Conservation (phyloP, 2,329 filamentous ascomycete species). For the Fusarium nisikadoi region DNA sequence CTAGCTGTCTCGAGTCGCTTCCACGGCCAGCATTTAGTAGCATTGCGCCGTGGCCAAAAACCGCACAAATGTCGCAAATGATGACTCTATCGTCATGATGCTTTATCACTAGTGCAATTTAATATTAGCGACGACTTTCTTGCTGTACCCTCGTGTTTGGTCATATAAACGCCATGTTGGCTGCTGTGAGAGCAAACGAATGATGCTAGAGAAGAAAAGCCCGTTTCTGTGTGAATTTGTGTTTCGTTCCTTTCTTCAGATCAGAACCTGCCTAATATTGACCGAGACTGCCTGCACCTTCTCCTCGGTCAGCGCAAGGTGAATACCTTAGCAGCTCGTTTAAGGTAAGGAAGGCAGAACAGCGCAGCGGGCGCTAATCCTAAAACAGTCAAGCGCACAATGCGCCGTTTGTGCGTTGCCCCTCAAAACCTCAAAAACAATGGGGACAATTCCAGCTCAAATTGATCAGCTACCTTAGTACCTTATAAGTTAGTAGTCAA, state of each 20-base stretch:
- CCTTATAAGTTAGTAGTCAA: not conserved
- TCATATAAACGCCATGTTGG: not conserved
- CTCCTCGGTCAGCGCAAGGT: not conserved
- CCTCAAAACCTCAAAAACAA: not conserved
- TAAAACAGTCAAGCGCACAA: conserved; percentile 4
- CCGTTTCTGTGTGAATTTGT: not conserved
- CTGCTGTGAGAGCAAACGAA: not conserved
- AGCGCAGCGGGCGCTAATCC: not conserved
- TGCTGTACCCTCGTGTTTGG: not conserved
- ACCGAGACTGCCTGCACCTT: not conserved
- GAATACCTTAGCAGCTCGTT: not conserved
- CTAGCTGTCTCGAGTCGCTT: conserved; percentile 19
- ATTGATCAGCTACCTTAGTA: not conserved
- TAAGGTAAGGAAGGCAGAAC: too few species aligned
- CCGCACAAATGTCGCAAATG: conserved; percentile 52
- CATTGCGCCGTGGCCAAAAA: conserved; percentile 42
- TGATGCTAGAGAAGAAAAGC: not conserved
- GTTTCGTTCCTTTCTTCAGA: not conserved
- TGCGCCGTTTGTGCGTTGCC: conserved; percentile 1
- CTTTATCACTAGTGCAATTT: conserved; percentile 31
- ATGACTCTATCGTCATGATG: conserved; percentile 27
- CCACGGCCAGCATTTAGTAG: conserved; percentile 26
- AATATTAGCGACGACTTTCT: not conserved
- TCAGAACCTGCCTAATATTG: not conserved
- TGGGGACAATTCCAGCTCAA: not conserved